These are phyloP conservation scores for Exutisphaerella laricina DNA, from an alignment of 2,329 filamentous ascomycete genomes.

Conservation along the genomic window DNA sequence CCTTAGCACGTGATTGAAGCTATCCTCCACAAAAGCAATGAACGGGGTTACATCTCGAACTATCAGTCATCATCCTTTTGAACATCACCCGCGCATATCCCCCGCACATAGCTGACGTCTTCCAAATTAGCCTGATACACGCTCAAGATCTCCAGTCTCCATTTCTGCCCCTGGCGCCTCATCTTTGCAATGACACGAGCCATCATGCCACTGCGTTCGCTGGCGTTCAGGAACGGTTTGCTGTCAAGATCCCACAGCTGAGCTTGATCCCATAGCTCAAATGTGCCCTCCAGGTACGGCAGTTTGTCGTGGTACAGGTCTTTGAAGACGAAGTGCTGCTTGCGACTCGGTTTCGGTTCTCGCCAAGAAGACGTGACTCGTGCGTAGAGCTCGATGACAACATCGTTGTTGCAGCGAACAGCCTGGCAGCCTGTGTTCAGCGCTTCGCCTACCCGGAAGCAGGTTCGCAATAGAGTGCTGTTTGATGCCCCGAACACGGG, in stretches of 20 bases:
- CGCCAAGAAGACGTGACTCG: slow-evolving; percentile 54
- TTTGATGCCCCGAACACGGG: slow-evolving; percentile 50
- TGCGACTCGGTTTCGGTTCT: slow-evolving; percentile 37
- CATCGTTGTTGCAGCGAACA: slow-evolving; percentile 44
- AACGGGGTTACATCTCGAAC: too few species aligned
- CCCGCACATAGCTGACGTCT: slow-evolving; percentile 48
- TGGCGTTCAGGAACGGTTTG: slow-evolving; percentile 36
- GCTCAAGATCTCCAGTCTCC: slow-evolving; percentile 45
- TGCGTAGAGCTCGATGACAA: slow-evolving; percentile 59
- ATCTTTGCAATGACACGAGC: slow-evolving; percentile 48
- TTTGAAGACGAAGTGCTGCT: slow-evolving; percentile 59
- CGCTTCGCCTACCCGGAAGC: slow-evolving; percentile 39
- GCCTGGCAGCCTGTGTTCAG: slow-evolving; percentile 46
- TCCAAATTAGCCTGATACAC: slow-evolving; percentile 51
- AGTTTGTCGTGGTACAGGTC: slow-evolving; percentile 57
- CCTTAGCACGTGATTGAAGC: too few species aligned
- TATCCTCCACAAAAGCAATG: too few species aligned
- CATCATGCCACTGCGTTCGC: slow-evolving; percentile 33
- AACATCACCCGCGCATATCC: slow-evolving; percentile 32
- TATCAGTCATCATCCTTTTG: slow-evolving; percentile 5
- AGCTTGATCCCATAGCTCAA: slow-evolving; percentile 43
- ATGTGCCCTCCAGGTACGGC: slow-evolving; percentile 48
- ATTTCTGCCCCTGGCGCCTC: slow-evolving; percentile 40
- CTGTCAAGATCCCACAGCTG: slow-evolving; percentile 43
- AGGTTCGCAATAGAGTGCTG: slow-evolving; percentile 4